Conservation (phyloP, 345 rosid genomes). For the Hibiscus syriacus region DNA sequence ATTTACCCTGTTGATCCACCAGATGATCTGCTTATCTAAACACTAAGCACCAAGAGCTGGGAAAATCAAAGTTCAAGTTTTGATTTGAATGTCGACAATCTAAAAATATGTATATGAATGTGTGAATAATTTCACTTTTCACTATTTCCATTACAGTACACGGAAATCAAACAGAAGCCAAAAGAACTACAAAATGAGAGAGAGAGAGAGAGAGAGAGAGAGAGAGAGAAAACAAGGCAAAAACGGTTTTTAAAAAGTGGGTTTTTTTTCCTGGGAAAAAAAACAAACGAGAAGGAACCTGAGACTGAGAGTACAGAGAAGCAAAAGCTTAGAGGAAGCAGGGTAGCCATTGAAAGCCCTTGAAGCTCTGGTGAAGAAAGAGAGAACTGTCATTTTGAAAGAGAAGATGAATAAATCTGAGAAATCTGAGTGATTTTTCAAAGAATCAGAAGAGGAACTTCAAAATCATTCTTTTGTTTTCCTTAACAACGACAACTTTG, state of each 20-base stretch:
- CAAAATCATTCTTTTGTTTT: background rate
- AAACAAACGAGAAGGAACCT: constrained; percentile 33
- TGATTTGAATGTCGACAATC: background rate
- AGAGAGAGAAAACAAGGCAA: background rate
- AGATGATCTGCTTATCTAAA: background rate
- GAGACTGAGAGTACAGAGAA: constrained; percentile 65
- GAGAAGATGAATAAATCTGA: background rate
- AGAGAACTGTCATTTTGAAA: constrained; percentile 36
- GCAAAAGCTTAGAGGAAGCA: constrained; percentile 45
- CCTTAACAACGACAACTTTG: background rate
- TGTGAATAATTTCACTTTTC: background rate
- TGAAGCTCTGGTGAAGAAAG: constrained; percentile 56
- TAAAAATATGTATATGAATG: background rate
- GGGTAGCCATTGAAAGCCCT: constrained; percentile 34
- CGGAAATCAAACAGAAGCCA: constrained; percentile 1
- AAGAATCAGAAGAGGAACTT: background rate
- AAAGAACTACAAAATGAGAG: background rate
- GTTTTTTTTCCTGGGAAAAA: background rate
- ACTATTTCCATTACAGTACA: background rate
- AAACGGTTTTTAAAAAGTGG: background rate
- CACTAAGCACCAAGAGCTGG: background rate
- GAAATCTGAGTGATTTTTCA: background rate
- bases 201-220: background rate
- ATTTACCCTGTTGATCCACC: background rate
- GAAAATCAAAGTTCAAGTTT: background rate